Evolutionary conservation across 192 early-diverging fungal genomes (phyloP), one percentile per base, ranked within the genome.

Genomic region (Allomyces macrogynus): DNA sequence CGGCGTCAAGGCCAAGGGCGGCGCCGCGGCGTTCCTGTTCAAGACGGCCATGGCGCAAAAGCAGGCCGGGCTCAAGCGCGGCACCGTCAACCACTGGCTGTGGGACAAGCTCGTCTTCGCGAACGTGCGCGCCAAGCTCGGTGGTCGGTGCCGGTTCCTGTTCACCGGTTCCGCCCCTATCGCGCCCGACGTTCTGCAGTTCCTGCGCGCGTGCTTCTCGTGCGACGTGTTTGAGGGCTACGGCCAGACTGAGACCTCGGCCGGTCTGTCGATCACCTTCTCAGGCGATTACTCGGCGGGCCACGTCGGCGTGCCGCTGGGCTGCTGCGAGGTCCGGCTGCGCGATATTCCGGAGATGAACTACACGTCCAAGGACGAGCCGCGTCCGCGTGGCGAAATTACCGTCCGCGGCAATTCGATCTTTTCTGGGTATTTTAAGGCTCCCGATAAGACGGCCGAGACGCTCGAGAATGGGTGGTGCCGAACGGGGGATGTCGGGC

Each of bases 121-220:
- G 23, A 81, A 84, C 27, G 72, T 84, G 62, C 75, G 76, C 62
- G 64, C 69, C 23, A 25, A 72, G 20, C 66, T 84, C 11, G 95
- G 95, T 43, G 93, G 92, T 43, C 75, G 78, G 9, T 79, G 95
- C 43, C 76, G 79, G 23, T 73, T 87, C 61, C 86, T 98, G 60
- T 75, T 91, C 9, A 86, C 85, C 7, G 92, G 91, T 16, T 86
- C 89, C 5, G 95, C 95, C 1, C 92, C 93, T 18, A 86, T 98
- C 20, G 79, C 82, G 20, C 76, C 81, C 22, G 89, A 95, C 65
- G 87, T 93, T 5, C 77, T 89, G 54, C 85, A 90, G 64, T 98
- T 96, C 66, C 71, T 96, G 68, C 79, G 87, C 40, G 86, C 93
- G 64, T 86, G 83, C 70, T 93, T 98, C 72, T 84, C 84, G 43